phyloP scores from a whole-genome alignment of 163 green algal species.

The Chlamydomonas reinhardtii region DNA sequence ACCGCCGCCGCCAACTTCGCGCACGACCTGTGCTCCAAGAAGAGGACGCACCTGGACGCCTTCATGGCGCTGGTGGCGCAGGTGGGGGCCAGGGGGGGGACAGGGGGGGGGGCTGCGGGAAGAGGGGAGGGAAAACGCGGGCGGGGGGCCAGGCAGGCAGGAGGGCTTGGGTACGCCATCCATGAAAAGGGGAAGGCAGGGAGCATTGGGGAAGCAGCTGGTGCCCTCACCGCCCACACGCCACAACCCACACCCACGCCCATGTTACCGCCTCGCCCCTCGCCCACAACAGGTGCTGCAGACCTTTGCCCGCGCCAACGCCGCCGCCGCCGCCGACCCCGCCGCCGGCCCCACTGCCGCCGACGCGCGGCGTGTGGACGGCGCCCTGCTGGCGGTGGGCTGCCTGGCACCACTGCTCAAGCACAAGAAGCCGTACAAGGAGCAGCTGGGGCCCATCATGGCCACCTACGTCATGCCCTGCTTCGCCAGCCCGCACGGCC shows the following conservation, averaged over 20 bases:
- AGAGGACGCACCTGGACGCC: conserved; percentile 81
- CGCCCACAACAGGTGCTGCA: neutral
- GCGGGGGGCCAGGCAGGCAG: too few relatives aligned
- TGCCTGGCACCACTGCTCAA: conserved; percentile 84
- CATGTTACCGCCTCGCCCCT: too few relatives aligned
- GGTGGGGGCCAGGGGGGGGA: conserved; percentile 15
- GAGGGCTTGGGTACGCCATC: too few relatives aligned
- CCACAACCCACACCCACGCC: too few relatives aligned
- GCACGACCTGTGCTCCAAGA: conserved; percentile 82
- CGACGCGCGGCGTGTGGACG: conserved; percentile 84
- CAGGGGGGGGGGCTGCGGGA: neutral
- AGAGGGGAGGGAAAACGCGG: too few relatives aligned
- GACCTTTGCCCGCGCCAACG: neutral
- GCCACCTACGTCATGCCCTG: conserved; percentile 87
- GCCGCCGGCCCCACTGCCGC: neutral
- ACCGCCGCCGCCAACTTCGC: conserved; percentile 93
- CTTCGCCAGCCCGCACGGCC: conserved; percentile 83
- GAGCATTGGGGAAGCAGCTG: too few relatives aligned
- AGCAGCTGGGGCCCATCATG: conserved; percentile 91
- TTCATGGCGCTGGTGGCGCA: conserved; percentile 79
- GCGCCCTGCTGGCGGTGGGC: conserved; percentile 90
- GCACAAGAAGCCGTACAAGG: conserved; percentile 84
- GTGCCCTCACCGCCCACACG: too few relatives aligned
- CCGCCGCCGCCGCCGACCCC: too few relatives aligned
- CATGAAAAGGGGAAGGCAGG: too few relatives aligned